Evolutionary conservation across 2,329 filamentous ascomycete genomes (phyloP).

Genomic region (Hypoxylon sp.): DNA sequence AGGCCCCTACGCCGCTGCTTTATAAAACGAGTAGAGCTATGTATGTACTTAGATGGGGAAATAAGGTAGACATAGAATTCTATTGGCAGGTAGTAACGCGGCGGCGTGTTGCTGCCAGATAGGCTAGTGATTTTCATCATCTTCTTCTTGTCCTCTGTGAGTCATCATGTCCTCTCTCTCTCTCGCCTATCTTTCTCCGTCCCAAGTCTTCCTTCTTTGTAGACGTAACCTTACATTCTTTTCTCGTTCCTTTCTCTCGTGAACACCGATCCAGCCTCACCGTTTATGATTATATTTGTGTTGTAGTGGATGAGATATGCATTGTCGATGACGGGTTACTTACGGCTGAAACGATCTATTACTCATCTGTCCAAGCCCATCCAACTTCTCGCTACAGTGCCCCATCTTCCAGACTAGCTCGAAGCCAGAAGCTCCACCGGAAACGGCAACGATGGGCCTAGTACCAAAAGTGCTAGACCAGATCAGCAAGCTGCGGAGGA

Average conservation of each 20-base stretch:
- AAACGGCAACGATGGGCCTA: slow-evolving; percentile 39
- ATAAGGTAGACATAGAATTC: slow-evolving; percentile 5
- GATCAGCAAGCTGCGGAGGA: slow-evolving; percentile 39
- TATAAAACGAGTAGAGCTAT: slow-evolving; percentile 10
- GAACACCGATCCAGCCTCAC: slow-evolving; percentile 22
- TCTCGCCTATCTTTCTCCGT: slow-evolving; percentile 7
- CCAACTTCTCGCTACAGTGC: slow-evolving; percentile 24
- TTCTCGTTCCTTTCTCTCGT: slow-evolving; percentile 9
- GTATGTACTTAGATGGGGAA: slow-evolving; percentile 22
- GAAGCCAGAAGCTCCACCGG: slow-evolving; percentile 26
- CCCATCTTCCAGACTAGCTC: slow-evolving; percentile 23
- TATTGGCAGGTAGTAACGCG: slow-evolving; percentile 22
- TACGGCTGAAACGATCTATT: slow-evolving; percentile 25
- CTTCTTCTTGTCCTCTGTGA: slow-evolving; percentile 18
- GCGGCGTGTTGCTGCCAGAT: slow-evolving; percentile 43
- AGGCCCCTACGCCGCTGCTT: slow-evolving; percentile 36
- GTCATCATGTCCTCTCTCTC: slow-evolving; percentile 20
- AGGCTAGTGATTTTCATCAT: slow-evolving; percentile 37
- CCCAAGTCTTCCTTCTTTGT: neutral
- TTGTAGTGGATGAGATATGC: neutral
- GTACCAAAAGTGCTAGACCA: slow-evolving; percentile 33
- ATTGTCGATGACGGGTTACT: slow-evolving; percentile 13
- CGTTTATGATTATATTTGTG: slow-evolving; percentile 5
- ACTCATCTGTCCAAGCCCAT: slow-evolving; percentile 2
- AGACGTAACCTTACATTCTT: slow-evolving; percentile 14